A percentile compares a stretch with the other conserved stretches of the same genome.
These are phyloP conservation scores for Trichoderma breve DNA, from an alignment of 2,329 filamentous ascomycete species.

Conservation along the genomic window DNA sequence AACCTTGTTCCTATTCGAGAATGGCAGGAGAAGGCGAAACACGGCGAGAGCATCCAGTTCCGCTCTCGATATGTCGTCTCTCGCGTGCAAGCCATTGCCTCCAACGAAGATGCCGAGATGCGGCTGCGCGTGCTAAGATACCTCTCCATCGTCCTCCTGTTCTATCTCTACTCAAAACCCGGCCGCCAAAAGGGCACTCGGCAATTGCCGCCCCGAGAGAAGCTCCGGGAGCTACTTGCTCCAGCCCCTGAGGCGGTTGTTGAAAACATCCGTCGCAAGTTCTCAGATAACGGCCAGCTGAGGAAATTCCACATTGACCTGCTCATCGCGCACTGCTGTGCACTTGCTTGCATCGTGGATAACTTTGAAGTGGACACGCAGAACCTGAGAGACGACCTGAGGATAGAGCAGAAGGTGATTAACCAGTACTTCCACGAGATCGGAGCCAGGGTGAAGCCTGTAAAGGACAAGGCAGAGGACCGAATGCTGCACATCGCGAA, in stretches of 20 bases:
- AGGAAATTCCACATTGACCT: constrained; percentile 71
- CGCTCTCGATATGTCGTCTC: constrained; percentile 63
- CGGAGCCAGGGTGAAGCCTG: constrained; percentile 63
- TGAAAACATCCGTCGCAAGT: constrained; percentile 66
- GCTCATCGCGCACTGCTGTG: constrained; percentile 70
- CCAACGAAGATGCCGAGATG: constrained; percentile 51
- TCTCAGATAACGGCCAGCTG: constrained; percentile 62
- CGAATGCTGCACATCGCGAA: constrained; percentile 59
- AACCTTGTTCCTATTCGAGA: constrained; percentile 67
- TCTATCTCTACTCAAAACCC: constrained; percentile 48
- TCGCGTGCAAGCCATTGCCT: constrained; percentile 54
- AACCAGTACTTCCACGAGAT: constrained; percentile 73
- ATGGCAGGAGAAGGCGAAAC: constrained; percentile 68
- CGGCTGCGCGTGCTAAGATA: constrained; percentile 61
- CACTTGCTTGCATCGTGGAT: constrained; percentile 68
- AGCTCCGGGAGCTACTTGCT: constrained; percentile 56
- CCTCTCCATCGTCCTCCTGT: constrained; percentile 55
- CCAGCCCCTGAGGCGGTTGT: constrained; percentile 61
- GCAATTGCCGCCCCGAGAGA: constrained; percentile 59
- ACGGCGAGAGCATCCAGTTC: constrained; percentile 55
- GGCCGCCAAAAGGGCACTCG: constrained; percentile 48
- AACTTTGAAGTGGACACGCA: constrained; percentile 70
- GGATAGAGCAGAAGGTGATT: constrained; percentile 68
- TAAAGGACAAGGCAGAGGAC: constrained; percentile 61
- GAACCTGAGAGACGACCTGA: constrained; percentile 68